These are phyloP conservation scores for Paraconiothyrium brasiliense DNA, from an alignment of 2,329 filamentous ascomycete genomes.

Conservation along the genomic window DNA sequence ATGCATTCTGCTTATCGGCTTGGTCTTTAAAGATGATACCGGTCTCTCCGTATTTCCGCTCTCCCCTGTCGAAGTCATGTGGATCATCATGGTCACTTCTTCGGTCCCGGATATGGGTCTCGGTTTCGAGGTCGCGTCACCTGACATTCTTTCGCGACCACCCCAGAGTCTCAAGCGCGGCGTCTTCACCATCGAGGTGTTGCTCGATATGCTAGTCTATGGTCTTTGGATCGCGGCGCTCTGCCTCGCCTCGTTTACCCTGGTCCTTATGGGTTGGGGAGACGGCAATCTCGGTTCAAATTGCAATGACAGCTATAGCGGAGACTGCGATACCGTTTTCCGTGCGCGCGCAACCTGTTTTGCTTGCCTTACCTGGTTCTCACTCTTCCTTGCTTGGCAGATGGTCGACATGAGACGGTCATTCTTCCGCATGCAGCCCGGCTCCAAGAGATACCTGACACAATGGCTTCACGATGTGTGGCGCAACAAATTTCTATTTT, in stretches of 20 bases:
- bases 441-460: slow-evolving; percentile 61
- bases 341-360: slow-evolving; percentile 76
- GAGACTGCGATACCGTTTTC: slow-evolving; percentile 47
- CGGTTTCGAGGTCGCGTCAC: slow-evolving; percentile 77
- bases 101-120: slow-evolving; percentile 89
- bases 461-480: slow-evolving; percentile 75
- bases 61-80: slow-evolving; percentile 85
- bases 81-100: slow-evolving; percentile 94
- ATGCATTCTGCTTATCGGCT: slow-evolving; percentile 79
- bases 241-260: slow-evolving; percentile 46
- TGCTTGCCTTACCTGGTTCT: slow-evolving; percentile 78
- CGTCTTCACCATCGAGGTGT: slow-evolving; percentile 51
- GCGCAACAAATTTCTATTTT: slow-evolving; percentile 73
- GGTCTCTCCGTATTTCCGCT: slow-evolving; percentile 85
- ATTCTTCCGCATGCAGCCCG: slow-evolving; percentile 78
- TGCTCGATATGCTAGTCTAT: slow-evolving; percentile 51
- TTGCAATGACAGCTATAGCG: slow-evolving; percentile 48
- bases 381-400: slow-evolving; percentile 81
- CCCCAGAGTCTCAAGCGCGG: slow-evolving; percentile 69
- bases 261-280: slow-evolving; percentile 48
- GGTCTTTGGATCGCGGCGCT: slow-evolving; percentile 49
- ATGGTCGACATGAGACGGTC: slow-evolving; percentile 76
- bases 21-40: slow-evolving; percentile 78
- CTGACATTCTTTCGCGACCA: slow-evolving; percentile 81
- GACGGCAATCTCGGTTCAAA: slow-evolving; percentile 43